Percentiles rank a stretch among this genome's conserved stretches.
These are phyloP conservation scores for Sphagnum contortum DNA, from an alignment of 225 moss, liverwort and hornwort species.

Conservation along the genomic window DNA sequence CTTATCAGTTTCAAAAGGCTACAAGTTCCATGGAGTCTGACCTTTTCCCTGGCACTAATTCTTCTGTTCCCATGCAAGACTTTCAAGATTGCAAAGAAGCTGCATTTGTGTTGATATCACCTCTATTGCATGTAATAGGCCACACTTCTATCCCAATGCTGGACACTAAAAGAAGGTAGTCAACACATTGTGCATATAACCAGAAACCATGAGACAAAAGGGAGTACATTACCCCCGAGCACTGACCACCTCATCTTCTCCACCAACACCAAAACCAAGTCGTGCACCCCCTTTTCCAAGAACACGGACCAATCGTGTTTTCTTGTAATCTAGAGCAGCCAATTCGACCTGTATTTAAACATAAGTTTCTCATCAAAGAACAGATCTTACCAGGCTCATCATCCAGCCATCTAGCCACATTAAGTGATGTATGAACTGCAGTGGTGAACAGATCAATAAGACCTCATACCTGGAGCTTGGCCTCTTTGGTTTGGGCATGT, in stretches of 20 bases:
- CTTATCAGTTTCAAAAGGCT: background rate
- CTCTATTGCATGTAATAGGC: background rate
- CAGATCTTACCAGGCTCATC: too few relatives aligned
- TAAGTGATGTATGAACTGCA: too few relatives aligned
- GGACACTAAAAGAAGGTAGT: too few relatives aligned
- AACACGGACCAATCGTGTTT: conserved; percentile 71
- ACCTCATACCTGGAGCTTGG: conserved; percentile 65
- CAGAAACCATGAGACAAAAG: background rate
- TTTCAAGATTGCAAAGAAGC: too few relatives aligned
- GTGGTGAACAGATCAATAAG: background rate
- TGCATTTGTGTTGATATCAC: too few relatives aligned
- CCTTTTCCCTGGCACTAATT: too few relatives aligned
- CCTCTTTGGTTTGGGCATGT: conserved; percentile 78
- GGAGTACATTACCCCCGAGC: conserved; percentile 71
- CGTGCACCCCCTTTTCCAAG: conserved; percentile 64
- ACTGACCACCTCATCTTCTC: conserved; percentile 84
- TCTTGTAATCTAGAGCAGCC: conserved; percentile 67
- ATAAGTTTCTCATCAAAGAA: background rate
- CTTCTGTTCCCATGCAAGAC: too few relatives aligned
- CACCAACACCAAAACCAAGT: conserved; percentile 73
- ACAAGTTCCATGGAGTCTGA: too few relatives aligned
- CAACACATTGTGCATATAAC: background rate
- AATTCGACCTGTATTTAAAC: conserved; percentile 55
- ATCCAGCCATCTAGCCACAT: too few relatives aligned
- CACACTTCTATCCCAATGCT: background rate